phyloP scores from a whole-genome alignment of 495 filamentous ascomycete genomes.

The Hypomontagnella submonticulosa region DNA sequence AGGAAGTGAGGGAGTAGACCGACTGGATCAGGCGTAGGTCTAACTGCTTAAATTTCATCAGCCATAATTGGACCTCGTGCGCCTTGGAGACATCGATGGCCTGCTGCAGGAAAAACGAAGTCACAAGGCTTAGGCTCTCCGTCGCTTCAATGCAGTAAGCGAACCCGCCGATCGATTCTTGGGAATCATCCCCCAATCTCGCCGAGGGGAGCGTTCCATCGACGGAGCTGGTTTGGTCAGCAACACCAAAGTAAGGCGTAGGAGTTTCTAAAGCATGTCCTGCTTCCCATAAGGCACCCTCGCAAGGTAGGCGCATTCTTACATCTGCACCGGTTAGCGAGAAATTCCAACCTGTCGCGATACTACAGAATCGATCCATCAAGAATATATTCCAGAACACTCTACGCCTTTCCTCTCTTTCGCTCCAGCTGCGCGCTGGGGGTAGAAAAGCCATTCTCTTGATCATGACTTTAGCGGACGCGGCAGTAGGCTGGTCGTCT shows the following conservation, averaged over 20 bases:
- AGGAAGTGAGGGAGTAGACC: background rate
- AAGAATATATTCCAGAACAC: slow-evolving; percentile 59
- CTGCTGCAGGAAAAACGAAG: slow-evolving; percentile 56
- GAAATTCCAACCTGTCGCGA: slow-evolving; percentile 52
- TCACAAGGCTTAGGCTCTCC: slow-evolving; percentile 53
- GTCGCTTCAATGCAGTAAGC: slow-evolving; percentile 58
- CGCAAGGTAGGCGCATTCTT: slow-evolving; percentile 54
- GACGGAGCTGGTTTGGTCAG: slow-evolving; percentile 5
- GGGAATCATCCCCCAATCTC: slow-evolving; percentile 39
- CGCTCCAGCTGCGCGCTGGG: slow-evolving; percentile 48
- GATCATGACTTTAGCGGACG: slow-evolving; percentile 37
- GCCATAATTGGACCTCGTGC: slow-evolving; percentile 53
- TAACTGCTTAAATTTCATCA: slow-evolving; percentile 58
- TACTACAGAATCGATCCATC: slow-evolving; percentile 53
- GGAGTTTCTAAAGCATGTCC: slow-evolving; percentile 46
- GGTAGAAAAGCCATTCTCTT: slow-evolving; percentile 50
- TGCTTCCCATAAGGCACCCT: slow-evolving; percentile 50
- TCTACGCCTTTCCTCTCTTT: slow-evolving; percentile 48
- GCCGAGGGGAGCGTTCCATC: slow-evolving; percentile 14
- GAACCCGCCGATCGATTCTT: slow-evolving; percentile 53
- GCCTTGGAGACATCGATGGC: slow-evolving; percentile 47
- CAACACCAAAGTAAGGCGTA: slow-evolving; percentile 53
- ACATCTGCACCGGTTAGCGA: slow-evolving; percentile 54
- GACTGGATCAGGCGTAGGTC: slow-evolving; percentile 55
- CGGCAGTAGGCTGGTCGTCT: slow-evolving; percentile 30